A percentile compares a stretch with the other conserved stretches of the same genome.
Evolutionary conservation across 345 rosid species (phyloP).

Genomic region (Hibiscus trionum): DNA sequence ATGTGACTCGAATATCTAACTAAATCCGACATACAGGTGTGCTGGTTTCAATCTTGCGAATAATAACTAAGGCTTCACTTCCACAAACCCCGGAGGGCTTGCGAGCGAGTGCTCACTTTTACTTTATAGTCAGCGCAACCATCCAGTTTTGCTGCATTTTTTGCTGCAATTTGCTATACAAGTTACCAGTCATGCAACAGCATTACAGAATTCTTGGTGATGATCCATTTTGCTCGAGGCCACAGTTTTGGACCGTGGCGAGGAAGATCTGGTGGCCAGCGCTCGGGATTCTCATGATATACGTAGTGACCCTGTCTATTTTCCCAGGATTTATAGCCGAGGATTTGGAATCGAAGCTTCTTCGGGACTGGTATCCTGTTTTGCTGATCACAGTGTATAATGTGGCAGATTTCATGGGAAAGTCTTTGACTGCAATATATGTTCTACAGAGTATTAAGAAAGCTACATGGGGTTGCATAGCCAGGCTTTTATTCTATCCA

Average conservation of each 20-base stretch:
- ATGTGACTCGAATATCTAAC: not conserved
- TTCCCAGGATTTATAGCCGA: constrained; percentile 85
- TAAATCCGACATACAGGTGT: constrained; percentile 40
- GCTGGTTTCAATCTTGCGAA: constrained; percentile 63
- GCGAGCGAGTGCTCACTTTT: constrained; percentile 64
- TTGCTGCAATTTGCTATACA: constrained; percentile 53
- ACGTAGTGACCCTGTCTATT: constrained; percentile 66
- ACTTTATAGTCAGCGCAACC: constrained; percentile 59
- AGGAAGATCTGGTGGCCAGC: constrained; percentile 55
- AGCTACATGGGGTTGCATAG: constrained; percentile 58
- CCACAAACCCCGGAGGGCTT: constrained; percentile 67
- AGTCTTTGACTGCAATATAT: constrained; percentile 61
- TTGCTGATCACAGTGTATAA: constrained; percentile 70
- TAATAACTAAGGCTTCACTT: constrained; percentile 74
- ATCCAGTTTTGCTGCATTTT: constrained; percentile 56
- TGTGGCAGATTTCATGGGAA: constrained; percentile 65
- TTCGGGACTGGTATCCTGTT: constrained; percentile 76
- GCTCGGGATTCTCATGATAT: constrained; percentile 49
- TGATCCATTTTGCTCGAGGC: constrained; percentile 26
- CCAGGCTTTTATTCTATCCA: constrained; percentile 67
- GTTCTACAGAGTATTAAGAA: constrained; percentile 42
- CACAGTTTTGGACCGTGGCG: constrained; percentile 30
- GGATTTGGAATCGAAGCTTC: constrained; percentile 42
- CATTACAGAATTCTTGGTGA: constrained; percentile 23
- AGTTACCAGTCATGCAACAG: constrained; percentile 66